Base-by-base conservation (phyloP, 2,329 filamentous ascomycete species). In the Helotiales sp. region DNA sequence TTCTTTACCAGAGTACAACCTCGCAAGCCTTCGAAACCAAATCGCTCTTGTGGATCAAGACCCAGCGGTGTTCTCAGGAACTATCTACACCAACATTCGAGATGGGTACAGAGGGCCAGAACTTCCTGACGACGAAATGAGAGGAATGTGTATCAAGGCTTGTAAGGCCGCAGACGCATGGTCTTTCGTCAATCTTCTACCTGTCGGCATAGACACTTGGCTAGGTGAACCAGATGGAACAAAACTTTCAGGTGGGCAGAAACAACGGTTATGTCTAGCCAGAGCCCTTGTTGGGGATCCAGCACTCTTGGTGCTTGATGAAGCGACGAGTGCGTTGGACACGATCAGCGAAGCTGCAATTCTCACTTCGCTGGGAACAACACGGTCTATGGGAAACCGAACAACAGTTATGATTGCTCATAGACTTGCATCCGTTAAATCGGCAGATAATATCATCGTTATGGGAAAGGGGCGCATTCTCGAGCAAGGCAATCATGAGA, bases 311-410 rank as follows among this genome's bases (percentile, higher is more conserved):
- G 80, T 90, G 11, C 79, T 89, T 1, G 88, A 90, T 52, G 87
- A 90, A 73, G 87, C 87, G 1, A 90, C 87, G 1, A 83, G 85
- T 1, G 83, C 87, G 1, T 78, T 90, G 0, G 87, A 90, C 73
- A 87, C 86, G 15, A 81, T 81, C 1, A 87, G 83, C 55, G 87
- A 89, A 72, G 80, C 79, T 52, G 80, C 82, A 4, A 87, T 89
- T 50, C 84, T 87, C 71, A 74, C 66, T 73, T 76, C 77, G 0
- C 70, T 81, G 17, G 74, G 76, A 11, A 73, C 74, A 20, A 69
- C 74, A 37, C 60, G 71, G 54, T 73, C 72, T 5, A 70, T 75
- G 24, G 72, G 71, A 13, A 73, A 75, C 15, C 70, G 79, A 28
- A 82, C 80, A 3, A 80, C 78, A 1, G 75, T 82, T 17, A 76